Evolutionary conservation across 345 rosid species (phyloP), one percentile per base, ranked within the genome.

Genomic region (Populus tremula): DNA sequence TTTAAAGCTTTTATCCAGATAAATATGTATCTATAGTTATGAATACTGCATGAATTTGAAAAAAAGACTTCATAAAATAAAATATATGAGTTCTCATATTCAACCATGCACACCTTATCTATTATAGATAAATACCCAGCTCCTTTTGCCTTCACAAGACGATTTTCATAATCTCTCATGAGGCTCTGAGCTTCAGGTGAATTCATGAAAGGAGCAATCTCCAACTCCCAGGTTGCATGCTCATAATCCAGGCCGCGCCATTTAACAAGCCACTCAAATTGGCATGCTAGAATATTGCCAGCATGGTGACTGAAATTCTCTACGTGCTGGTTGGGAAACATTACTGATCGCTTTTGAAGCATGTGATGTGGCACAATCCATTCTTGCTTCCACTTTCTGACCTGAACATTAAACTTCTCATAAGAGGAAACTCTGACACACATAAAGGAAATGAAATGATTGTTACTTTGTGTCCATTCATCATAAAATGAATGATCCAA

Each of bases 171-270:
- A 74, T 82, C 86, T 78, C 66, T 77, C 29, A 84, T 76, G 49
- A 89, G 88, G 50, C 62, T 70, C 77, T 70, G 81, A 64, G 74
- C 82, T 69, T 85, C 78, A 25, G 82, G 76, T 72, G 84, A 82
- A 35, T 31, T 82, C 67, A 86, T 69, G 77, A 86, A 83, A n/a
- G 84, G 72, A 70, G 83, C 83, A 78, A 47, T 81, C 64, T 88
- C 90, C 68, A 85, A 80, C 80, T 89, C 93, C 93, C 93, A 89
- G 5, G 91, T 83, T 67, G 87, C 87, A 41, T 85, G 81, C 77
- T 84, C 90, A 74, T 89, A 89, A 76, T 76, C 87, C 81, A 89
- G 92, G 71, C 91, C 84, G 70, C 61, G 53, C 93, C 93, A 90
- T 76, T 90, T 85, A 64, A 90, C 93, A 80, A 90, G 90, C 91